phyloP scores from a whole-genome alignment of 306 rosid species.

The Spatholobus suberectus region DNA sequence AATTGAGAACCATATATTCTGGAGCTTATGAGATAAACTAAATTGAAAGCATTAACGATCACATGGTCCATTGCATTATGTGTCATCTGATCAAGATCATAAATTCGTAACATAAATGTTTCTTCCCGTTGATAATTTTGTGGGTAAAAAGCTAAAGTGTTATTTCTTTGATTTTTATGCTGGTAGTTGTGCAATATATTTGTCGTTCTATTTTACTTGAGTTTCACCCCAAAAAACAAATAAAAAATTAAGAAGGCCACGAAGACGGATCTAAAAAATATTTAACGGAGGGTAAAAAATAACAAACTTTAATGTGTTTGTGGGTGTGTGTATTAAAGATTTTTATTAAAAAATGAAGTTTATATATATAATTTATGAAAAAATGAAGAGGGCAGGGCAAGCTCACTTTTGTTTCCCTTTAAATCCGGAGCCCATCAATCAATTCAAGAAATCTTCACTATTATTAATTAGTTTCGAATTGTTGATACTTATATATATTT shows the following conservation, averaged over 20 bases:
- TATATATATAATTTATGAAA: background rate
- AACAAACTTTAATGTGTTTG: too few species aligned
- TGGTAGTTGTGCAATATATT: background rate
- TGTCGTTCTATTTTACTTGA: background rate
- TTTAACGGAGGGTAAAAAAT: too few species aligned
- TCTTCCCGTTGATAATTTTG: background rate
- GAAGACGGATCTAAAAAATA: background rate
- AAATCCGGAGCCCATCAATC: background rate
- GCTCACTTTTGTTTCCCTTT: background rate
- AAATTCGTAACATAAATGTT: background rate
- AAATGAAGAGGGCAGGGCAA: background rate
- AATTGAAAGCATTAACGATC: conserved; percentile 19
- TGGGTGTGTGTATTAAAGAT: too few species aligned
- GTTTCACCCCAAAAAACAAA: background rate
- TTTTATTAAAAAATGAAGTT: too few species aligned
- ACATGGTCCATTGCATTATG: conserved; percentile 25
- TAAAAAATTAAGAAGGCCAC: too few species aligned
- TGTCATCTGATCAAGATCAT: background rate
- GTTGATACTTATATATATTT: background rate
- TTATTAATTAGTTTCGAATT: background rate
- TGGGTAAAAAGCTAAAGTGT: background rate
- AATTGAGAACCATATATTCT: conserved; percentile 33
- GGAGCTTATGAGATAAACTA: background rate
- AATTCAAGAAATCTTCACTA: too few species aligned
- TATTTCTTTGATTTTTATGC: background rate